phyloP scores from a whole-genome alignment of 129 eudicot species.

The Artemisia tridentata region DNA sequence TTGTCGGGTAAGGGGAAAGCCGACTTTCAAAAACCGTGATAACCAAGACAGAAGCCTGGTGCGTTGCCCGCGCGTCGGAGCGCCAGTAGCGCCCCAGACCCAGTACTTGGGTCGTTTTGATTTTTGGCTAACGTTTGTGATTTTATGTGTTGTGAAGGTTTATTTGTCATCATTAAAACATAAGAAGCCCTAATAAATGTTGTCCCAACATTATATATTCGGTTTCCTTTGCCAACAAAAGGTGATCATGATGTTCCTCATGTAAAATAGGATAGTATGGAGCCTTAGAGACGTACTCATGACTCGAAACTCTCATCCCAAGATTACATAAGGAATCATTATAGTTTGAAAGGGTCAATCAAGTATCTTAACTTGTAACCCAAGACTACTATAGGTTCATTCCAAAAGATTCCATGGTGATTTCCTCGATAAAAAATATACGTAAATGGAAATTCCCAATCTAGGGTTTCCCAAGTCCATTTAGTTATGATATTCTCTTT shows the following conservation, averaged over 20 bases:
- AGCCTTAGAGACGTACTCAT: neutral
- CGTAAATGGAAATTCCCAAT: neutral
- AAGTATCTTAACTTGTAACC: neutral
- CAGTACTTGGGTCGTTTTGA: too few species aligned
- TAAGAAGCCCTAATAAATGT: too few species aligned
- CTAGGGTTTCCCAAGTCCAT: neutral
- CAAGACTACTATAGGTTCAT: neutral
- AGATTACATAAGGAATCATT: neutral
- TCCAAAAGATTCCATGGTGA: neutral
- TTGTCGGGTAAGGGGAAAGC: too few species aligned
- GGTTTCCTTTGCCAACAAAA: neutral
- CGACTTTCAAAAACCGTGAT: too few species aligned
- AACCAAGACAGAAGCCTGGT: too few species aligned
- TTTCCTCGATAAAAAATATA: neutral
- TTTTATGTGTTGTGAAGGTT: too few species aligned
- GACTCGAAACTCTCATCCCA: neutral
- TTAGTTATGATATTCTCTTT: neutral
- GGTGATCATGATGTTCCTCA: too few species aligned
- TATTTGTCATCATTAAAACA: too few species aligned
- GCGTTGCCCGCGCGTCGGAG: too few species aligned
- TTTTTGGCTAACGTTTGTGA: too few species aligned
- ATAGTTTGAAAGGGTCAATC: neutral
- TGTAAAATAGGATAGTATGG: neutral
- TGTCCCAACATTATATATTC: too few species aligned
- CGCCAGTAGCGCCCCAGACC: too few species aligned